A percentile compares a stretch with the other conserved stretches of the same genome.
These are phyloP conservation scores for Dryadomyces quercus-mongolicae DNA, from an alignment of 2,329 filamentous ascomycete genomes.

Conservation along the genomic window DNA sequence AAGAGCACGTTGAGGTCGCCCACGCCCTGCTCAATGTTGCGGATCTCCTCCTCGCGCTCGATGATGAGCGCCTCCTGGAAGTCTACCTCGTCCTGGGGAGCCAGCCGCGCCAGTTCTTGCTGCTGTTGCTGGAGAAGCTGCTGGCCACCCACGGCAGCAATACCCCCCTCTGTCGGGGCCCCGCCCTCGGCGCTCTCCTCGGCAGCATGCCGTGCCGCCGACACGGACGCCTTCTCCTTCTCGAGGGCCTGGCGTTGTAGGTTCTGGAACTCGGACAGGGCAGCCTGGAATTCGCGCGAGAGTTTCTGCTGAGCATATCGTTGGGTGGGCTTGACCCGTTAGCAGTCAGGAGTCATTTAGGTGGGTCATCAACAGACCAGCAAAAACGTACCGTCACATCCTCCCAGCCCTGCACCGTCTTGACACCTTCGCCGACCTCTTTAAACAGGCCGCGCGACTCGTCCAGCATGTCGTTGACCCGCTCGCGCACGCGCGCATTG, in stretches of 20 bases:
- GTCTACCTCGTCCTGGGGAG: constrained; percentile 87
- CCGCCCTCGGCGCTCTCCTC: constrained; percentile 38
- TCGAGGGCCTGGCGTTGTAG: constrained; percentile 86
- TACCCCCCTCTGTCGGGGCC: constrained; percentile 11
- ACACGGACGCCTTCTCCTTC: constrained; percentile 79
- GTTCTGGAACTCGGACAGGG: constrained; percentile 79
- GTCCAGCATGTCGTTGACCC: constrained; percentile 77
- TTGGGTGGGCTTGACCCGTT: constrained; percentile 60
- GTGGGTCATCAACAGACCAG: not conserved
- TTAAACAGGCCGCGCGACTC: constrained; percentile 81
- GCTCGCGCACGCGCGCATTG: constrained; percentile 78
- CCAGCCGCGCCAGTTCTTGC: constrained; percentile 67
- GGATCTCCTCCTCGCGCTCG: constrained; percentile 92
- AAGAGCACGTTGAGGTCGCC: constrained; percentile 94
- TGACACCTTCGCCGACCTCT: constrained; percentile 84
- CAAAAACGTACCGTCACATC: constrained; percentile 58
- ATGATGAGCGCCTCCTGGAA: constrained; percentile 94
- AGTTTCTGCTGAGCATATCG: constrained; percentile 95
- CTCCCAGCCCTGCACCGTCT: constrained; percentile 80
- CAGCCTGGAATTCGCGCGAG: constrained; percentile 81
- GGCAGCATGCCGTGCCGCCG: constrained; percentile 68
- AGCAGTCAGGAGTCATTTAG: not conserved
- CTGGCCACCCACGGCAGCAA: constrained; percentile 21
- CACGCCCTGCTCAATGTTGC: constrained; percentile 93
- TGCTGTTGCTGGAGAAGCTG: constrained; percentile 47